Evolutionary conservation across 2,329 filamentous ascomycete species (phyloP), one percentile per base, ranked within the genome.

Genomic region (Trichoderma lentiforme): DNA sequence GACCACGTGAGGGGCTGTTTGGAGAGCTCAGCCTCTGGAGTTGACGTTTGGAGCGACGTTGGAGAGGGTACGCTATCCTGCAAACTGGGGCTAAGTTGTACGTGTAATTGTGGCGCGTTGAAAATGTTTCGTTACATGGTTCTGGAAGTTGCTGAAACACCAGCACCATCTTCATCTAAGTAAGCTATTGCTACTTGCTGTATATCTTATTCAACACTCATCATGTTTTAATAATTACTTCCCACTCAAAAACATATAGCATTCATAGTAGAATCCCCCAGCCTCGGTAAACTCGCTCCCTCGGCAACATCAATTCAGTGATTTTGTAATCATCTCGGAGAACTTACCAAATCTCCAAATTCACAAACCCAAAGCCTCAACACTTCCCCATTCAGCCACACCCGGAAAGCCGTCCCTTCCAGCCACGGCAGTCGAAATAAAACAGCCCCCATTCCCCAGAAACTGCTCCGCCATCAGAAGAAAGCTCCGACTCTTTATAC

Each of bases 21-120:
- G 11, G 21, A 1, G 11, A 21, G 30, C 65, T 58, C 18, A 68
- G 56, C 53, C 65, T 47, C 53, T 18, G 6, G 51, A 53, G 28
- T 64, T 60, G 28, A 53, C 47, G 57, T 32, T 60, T 21, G 47
- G 11, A 6, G 47, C 26, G 26, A 64, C 61, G 34, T 32, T 30
- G 60, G 15, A 47, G 21, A 66, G 65, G 65, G 65, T 68, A 68
- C 65, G 53, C 65, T 28, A 68, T 68, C 65, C 65, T 68, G n/a
- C 43, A 43, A n/a, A 43, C 39, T 34, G 32, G 58, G n/a, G 30
- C 11, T n/a, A 24, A 51, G 43, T 12, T 24, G 47, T 51, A 51
- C 43, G n/a, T 51, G 47, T 24, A 24, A 21, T 21, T 53, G 47
- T 53, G 47, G 14, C 15, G 53, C 28, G 24, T 28, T 9, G 53